Conservation (phyloP, 805 yeast genomes). For the Brettanomyces bruxellensis region DNA sequence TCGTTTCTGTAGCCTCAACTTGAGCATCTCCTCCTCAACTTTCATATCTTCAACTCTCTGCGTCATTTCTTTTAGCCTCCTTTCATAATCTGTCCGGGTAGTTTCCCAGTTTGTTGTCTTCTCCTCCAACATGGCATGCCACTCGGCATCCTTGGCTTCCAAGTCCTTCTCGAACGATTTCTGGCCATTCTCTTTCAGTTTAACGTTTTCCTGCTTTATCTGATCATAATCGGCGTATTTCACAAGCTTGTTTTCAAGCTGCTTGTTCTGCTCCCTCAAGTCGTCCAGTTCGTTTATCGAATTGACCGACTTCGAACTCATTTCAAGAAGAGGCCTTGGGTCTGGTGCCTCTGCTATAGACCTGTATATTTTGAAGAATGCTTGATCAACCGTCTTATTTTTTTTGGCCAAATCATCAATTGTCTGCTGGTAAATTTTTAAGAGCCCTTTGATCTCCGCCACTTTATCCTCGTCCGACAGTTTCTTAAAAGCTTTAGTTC, state of each 20-base stretch:
- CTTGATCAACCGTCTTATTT: conserved; percentile 62
- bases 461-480: conserved; percentile 60
- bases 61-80: conserved; percentile 43
- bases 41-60: conserved; percentile 55
- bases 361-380: conserved; percentile 67
- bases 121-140: conserved; percentile 60
- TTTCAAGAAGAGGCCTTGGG: conserved; percentile 73
- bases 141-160: conserved; percentile 59
- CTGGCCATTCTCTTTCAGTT: conserved; percentile 44
- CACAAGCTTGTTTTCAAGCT: conserved; percentile 49
- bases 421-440: conserved; percentile 77
- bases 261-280: conserved; percentile 40
- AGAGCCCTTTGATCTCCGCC: conserved; percentile 51
- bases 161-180: conserved; percentile 45
- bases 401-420: conserved; percentile 76
- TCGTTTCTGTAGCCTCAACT: conserved; percentile 44
- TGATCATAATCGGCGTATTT: conserved; percentile 72
- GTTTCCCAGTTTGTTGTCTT: conserved; percentile 57
- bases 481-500: conserved; percentile 81
- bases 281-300: conserved; percentile 37
- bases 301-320: conserved; percentile 55
- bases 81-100: conserved; percentile 37
- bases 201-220: conserved; percentile 50
- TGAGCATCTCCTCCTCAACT: conserved; percentile 55
- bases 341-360: conserved; percentile 86